phyloP scores from a whole-genome alignment of 129 eudicot species.

The Chrysanthemum makinoi region DNA sequence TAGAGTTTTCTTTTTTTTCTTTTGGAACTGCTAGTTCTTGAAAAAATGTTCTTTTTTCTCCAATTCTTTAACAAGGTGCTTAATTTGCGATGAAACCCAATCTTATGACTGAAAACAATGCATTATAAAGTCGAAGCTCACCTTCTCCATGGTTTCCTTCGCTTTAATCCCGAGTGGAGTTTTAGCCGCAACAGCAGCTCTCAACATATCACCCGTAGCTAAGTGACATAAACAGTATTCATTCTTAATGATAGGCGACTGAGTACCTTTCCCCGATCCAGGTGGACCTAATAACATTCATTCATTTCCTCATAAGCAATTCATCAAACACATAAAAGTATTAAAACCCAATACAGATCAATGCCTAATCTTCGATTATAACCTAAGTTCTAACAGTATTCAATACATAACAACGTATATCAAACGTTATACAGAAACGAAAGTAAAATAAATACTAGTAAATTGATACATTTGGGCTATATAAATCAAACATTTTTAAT shows the following conservation, averaged over 20 bases:
- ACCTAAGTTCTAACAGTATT: background rate
- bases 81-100: background rate
- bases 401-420: background rate
- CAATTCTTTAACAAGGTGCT: background rate
- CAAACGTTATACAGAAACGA: background rate
- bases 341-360: conserved; percentile 12
- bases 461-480: too few species aligned
- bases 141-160: conserved; percentile 91
- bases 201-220: conserved; percentile 89
- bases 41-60: too few species aligned
- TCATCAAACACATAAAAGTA: conserved; percentile 2
- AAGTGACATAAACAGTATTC: conserved; percentile 83
- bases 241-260: conserved; percentile 79
- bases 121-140: conserved; percentile 12
- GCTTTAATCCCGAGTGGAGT: conserved; percentile 82
- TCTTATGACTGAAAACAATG: background rate
- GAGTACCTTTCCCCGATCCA: conserved; percentile 93
- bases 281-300: conserved; percentile 72
- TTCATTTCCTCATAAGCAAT: conserved; percentile 8
- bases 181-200: conserved; percentile 90
- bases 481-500: too few species aligned
- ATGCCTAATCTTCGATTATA: too few species aligned
- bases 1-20: conserved; percentile 41
- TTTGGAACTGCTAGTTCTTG: too few species aligned
- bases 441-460: background rate